A percentile compares a stretch with the other conserved stretches of the same genome.
These are phyloP conservation scores for Pichia sp. DNA, from an alignment of 1,139 yeast genomes.

Conservation along the genomic window DNA sequence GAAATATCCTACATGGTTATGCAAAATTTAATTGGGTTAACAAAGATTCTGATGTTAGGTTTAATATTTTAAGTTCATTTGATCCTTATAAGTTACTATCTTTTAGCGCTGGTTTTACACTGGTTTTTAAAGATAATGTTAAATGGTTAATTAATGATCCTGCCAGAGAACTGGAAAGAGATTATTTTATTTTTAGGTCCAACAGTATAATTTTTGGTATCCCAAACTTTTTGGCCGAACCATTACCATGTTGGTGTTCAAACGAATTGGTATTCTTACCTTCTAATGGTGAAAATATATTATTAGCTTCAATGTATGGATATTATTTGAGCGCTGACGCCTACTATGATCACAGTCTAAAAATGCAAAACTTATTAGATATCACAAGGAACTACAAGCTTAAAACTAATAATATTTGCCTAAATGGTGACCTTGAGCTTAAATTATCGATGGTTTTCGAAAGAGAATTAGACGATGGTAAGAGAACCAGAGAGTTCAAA, in stretches of 20 bases:
- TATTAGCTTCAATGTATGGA: constrained; percentile 21
- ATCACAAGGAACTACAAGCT: constrained; percentile 21
- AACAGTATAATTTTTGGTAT: constrained; percentile 65
- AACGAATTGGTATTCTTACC: constrained; percentile 30
- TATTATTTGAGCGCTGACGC: constrained; percentile 17
- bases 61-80: constrained; percentile 63
- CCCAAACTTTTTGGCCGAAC: constrained; percentile 57
- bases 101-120: constrained; percentile 68
- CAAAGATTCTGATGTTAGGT: constrained; percentile 48
- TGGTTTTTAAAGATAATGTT: constrained; percentile 70
- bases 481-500: constrained; percentile 46
- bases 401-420: constrained; percentile 50
- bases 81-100: constrained; percentile 73
- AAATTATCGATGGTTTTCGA: constrained; percentile 56
- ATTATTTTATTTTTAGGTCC: constrained; percentile 58
- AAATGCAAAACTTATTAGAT: constrained; percentile 3
- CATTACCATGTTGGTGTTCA: constrained; percentile 57
- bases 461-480: constrained; percentile 33
- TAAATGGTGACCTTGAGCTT: constrained; percentile 57
- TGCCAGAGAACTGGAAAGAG: constrained; percentile 29
- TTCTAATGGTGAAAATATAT: constrained; percentile 5
- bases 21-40: constrained; percentile 39
- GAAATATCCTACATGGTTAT: constrained; percentile 55
- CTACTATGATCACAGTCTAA: constrained; percentile 10
- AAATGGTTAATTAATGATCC: constrained; percentile 53